A percentile compares a stretch with the other conserved stretches of the same genome.
These are phyloP conservation scores for Pleurotus cornucopiae DNA, from an alignment of 768 basidiomycete species.

Conservation along the genomic window DNA sequence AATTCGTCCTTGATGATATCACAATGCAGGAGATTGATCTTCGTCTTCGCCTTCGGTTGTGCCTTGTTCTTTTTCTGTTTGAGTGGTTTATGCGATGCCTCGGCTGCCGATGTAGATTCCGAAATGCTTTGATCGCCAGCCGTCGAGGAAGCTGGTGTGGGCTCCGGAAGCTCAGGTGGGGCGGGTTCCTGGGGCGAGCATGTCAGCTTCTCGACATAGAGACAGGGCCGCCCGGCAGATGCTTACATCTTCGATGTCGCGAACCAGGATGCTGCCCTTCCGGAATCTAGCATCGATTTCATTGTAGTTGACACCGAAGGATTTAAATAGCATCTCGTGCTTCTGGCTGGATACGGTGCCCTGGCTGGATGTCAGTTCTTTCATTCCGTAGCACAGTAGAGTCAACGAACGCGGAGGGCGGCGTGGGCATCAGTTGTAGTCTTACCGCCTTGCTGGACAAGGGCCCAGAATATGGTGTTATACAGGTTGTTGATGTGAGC, in stretches of 20 bases:
- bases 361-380: slow-evolving; percentile 32
- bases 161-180: neutral
- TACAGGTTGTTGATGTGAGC: slow-evolving; percentile 98
- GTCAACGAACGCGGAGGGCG: slow-evolving; percentile 56
- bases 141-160: neutral
- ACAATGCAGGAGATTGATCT: slow-evolving; percentile 64
- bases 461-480: slow-evolving; percentile 94
- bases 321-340: slow-evolving; percentile 83
- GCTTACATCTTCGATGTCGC: slow-evolving; percentile 46
- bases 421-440: slow-evolving; percentile 79
- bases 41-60: slow-evolving; percentile 29
- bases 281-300: slow-evolving; percentile 63
- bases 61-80: slow-evolving; percentile 18
- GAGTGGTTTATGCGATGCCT: slow-evolving; percentile 6
- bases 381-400: neutral
- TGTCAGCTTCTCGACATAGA: neutral
- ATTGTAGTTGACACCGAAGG: slow-evolving; percentile 89
- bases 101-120: slow-evolving; percentile 2
- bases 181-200: neutral
- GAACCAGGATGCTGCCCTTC: slow-evolving; percentile 82
- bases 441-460: slow-evolving; percentile 79
- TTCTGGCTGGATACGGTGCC: slow-evolving; percentile 88
- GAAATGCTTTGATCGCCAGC: slow-evolving; percentile 5
- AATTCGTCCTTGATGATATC: slow-evolving; percentile 83
- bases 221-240: neutral